Base-by-base conservation (phyloP, 208 protist genomes). In the Crithidia fasciculata region DNA sequence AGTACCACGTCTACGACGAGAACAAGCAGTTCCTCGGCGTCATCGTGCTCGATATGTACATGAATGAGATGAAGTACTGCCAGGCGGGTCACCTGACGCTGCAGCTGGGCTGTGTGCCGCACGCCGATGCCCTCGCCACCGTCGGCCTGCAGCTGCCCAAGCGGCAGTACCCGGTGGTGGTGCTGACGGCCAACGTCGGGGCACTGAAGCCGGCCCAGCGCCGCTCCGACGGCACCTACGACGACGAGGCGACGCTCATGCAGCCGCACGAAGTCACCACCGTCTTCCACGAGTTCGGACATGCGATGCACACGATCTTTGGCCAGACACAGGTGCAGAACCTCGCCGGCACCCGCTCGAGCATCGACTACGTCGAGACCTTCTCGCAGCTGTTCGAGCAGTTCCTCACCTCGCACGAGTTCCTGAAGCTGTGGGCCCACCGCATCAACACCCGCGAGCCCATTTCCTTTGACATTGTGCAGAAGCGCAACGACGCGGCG, bases 371-470 rank as follows among this genome's bases (percentile, higher is more conserved):
- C 82, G 96, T 98, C 15, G 95, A 98, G 72, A 95, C 91, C 68
- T 97, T 96, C 72, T 97, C 93, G 36, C 95, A 98, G 82, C 87
- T 97, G 3, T 96, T 98, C 62, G 96, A 98, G 80, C 89, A 97
- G 81, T 98, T 96, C 61, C 76, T 95, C 41, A 94, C 88, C 28
- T 95, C 96, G 7, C 88, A 97, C 74, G 85, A 97, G 49, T 96
- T 98, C 72, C 74, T 98, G 1, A 84, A 88, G 61, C 73, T 90
- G 12, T 98, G 97, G 88, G 93, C 96, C 4, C 84, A 92, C 65
- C 91, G 93, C 78, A 86, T 92, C 65, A 86, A 90, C 63, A 96
- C 94, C 16, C 82, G 86, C 49, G 85, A 98, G 76, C 92, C 91
- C 61, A 91, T 98, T 28, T 95, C 94, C 12, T 84, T 89, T 66